A percentile compares a stretch with the other conserved stretches of the same genome.
phyloP scores from a whole-genome alignment of 805 yeast genomes.

The Jamesozyma lodderae region DNA sequence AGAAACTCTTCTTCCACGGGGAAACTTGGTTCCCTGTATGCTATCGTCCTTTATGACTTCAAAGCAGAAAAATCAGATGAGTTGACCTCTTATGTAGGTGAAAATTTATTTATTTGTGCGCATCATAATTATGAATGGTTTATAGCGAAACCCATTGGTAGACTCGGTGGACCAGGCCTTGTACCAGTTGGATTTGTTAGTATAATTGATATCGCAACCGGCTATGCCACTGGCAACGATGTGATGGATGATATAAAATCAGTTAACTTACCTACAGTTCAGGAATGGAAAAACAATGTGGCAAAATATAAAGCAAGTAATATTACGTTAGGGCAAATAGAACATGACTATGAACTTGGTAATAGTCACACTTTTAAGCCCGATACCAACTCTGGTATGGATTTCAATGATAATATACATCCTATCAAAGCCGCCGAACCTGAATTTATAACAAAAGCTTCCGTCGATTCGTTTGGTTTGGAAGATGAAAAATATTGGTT shows the following conservation, averaged over 20 bases:
- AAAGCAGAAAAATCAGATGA: constrained; percentile 74
- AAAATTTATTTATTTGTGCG: constrained; percentile 85
- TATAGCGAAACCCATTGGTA: constrained; percentile 90
- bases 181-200: constrained; percentile 89
- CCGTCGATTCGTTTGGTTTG: constrained; percentile 70
- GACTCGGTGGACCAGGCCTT: constrained; percentile 94
- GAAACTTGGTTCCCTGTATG: constrained; percentile 51
- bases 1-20: constrained; percentile 7
- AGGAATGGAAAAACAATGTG: constrained; percentile 87
- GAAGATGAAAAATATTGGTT: constrained; percentile 89
- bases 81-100: constrained; percentile 75
- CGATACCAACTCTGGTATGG: neutral
- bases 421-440: neutral
- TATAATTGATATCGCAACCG: constrained; percentile 65
- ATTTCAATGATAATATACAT: neutral
- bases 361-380: neutral
- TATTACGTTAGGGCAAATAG: constrained; percentile 58
- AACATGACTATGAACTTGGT: constrained; percentile 23
- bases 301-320: constrained; percentile 89
- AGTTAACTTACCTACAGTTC: constrained; percentile 81
- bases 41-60: constrained; percentile 79
- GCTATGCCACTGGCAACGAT: constrained; percentile 47
- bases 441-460: constrained; percentile 36
- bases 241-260: constrained; percentile 49
- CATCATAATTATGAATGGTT: constrained; percentile 97